Evolutionary conservation across 805 yeast genomes (phyloP), one percentile per base, ranked within the genome.

Genomic region (Wickerhamomyces rabaulensis): DNA sequence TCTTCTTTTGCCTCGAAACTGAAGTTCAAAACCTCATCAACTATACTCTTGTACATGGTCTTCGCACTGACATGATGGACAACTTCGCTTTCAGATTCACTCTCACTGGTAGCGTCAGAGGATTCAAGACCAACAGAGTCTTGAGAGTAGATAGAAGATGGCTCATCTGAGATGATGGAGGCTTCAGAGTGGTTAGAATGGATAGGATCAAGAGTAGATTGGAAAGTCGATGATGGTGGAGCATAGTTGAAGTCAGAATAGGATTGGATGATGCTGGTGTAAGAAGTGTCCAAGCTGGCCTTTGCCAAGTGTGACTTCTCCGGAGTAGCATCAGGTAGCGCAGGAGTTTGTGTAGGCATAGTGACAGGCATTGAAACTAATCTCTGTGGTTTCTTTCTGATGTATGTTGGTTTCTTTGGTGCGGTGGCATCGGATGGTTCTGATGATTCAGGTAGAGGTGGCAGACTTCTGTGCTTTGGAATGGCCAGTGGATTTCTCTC

Each of bases 201-300:
- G 4, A 4, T 8, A 16, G 36, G 36, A 16, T 33, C 36, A 33
- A 33, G 36, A 4, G 36, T 13, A 4, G 17, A 27, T 27, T 27
- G 31, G 31, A 13, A 13, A 33, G 17, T 33, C 16, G 20, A 33
- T 33, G 20, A 33, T 16, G 36, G 20, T 13, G 31, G 31, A 8
- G 31, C 13, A 27, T 27, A 13, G 20, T 17, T 33, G 10, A 33
- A 33, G 10, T 41, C 44, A n/a, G 43, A n/a, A 19, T 43, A 38
- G 16, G 45, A n/a, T 17, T 44, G 46, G 27, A 44, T 48, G 19
- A 44, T 44, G 7, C 40, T 44, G 9, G 46, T 42, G 21, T 48
- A 48, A 15, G 50, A 47, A 16, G 31, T 42, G 29, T 16, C 29
- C 13, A 37, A 8, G 20, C 50, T 44, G 10, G 33, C 23, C 12